Base-by-base conservation (phyloP, 805 yeast species). In the Candida nonsorbophila region DNA sequence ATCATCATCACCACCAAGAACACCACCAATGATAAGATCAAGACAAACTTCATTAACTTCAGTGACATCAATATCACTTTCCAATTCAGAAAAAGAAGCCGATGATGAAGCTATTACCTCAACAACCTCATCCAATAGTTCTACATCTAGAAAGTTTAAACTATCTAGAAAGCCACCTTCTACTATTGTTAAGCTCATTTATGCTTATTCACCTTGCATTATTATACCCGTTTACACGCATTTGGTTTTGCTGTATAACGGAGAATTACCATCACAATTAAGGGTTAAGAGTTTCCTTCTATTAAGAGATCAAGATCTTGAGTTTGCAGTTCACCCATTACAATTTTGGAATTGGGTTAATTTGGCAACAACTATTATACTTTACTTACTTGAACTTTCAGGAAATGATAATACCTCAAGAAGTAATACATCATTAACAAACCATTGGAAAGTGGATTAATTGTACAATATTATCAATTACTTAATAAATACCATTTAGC, bases 341-440 rank as follows among this genome's bases (percentile, higher is more conserved):
- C 87, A 86, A 46, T 84, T 92, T 51, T 90, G 98, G 97, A 85
- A 88, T 46, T 90, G 97, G 97, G 74, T 84, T 34, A 90, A 90
- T 51, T 84, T 90, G 65, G 77, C 81, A 41, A 71, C 81, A 30
- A 83, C 94, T 7, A 60, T 92, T 33, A 62, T 77, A n/a, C 64
- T 92, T 16, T 90, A 90, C 55, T 78, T 81, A 17, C 65, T 83
- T 26, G 98, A 90, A 58, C 63, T 90, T 36, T 55, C 77, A 41
- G 66, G 68, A 11, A 55, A 57, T 37, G 44, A 48, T 29, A 47
- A 47, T 19, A 44, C 48, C 23, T 32, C 54, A 12, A 49, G 49
- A 15, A 53, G 54, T 15, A 44, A 42, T 21, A 50, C 58, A 19
- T 62, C 65, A 13, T 48, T 64, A 38, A 63, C 70, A 5, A 60